phyloP scores from a whole-genome alignment of 371 early-diverging fungal species.

The Mortierella sp. region DNA sequence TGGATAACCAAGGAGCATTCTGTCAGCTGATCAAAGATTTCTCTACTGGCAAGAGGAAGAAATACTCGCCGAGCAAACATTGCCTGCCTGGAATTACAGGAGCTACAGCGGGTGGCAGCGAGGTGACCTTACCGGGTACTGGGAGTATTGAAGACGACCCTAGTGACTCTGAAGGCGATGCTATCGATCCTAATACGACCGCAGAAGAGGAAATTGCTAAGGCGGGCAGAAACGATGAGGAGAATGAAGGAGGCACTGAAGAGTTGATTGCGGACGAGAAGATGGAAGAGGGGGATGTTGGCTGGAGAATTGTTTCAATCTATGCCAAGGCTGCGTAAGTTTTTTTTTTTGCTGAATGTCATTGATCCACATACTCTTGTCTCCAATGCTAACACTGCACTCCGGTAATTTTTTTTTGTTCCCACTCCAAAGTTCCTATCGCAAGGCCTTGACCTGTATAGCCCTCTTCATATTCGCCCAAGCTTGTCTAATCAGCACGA shows the following conservation, averaged over 20 bases:
- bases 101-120: conserved; percentile 5
- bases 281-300: conserved; percentile 74
- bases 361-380: conserved; percentile 43
- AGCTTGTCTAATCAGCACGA: conserved; percentile 65
- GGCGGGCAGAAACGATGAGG: not conserved
- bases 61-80: no score
- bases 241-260: not conserved
- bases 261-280: conserved; percentile 55
- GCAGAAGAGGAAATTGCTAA: conserved; percentile 55
- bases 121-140: no score
- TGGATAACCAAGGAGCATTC: conserved; percentile 56
- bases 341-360: not conserved
- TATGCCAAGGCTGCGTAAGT: conserved; percentile 70
- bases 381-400: conserved; percentile 36
- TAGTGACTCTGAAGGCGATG: conserved; percentile 8
- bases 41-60: conserved; percentile 31
- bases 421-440: conserved; percentile 18
- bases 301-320: conserved; percentile 69
- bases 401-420: no score
- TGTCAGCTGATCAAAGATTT: conserved; percentile 63
- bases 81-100: no score
- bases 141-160: no score
- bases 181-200: conserved; percentile 16
- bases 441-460: conserved; percentile 22
- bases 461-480: conserved; percentile 58